Evolutionary conservation across 2,329 filamentous ascomycete species (phyloP), one percentile per base, ranked within the genome.

Genomic region (Zelopaecilomyces penicillatus): DNA sequence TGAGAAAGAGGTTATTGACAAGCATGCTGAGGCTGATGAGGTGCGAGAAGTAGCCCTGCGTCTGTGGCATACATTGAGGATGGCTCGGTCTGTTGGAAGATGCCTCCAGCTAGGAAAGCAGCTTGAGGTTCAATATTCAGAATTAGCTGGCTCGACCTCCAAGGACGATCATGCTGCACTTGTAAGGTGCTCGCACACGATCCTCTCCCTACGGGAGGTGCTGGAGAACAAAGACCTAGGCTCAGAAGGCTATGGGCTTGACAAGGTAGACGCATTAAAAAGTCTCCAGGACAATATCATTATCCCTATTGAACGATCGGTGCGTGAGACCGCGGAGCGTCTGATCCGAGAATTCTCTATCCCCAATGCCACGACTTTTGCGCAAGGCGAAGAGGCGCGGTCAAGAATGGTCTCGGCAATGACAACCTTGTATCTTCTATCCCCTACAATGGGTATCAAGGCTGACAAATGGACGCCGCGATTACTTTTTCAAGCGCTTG

Each of bases 1-100:
- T 28, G 85, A 95, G 65, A 84, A 81, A 60, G 88, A 97, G 60
- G 89, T 97, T 37, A 75, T 88, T 42, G 78, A 85, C 56, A 87
- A 91, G 55, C 87, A 95, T 69, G 84, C 87, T 56, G 83, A 84
- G 45, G 91, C 93, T 0, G 85, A 94, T 45, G 82, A 93, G 65
- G 86, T 95, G 6, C 78, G 83, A 7, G 66, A 83, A 42, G 86
- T 87, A 8, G 85, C 87, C 1, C 78, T 85, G 56, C 77, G 89
- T 8, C 74, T 96, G 29, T 87, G 87, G 74, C 80, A 87, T 57
- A 88, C 90, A 0, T 72, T 95, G 49, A 78, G 81, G 48, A 70
- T 97, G 3, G 85, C 85, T 1, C 72, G 90, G 37, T 79, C 83
- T 0, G 85, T 95, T 9, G 82, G 80, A 37, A 74, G 91, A 42